Base-by-base conservation (phyloP, 2,329 filamentous ascomycete species). In the Neonectria ditissima region DNA sequence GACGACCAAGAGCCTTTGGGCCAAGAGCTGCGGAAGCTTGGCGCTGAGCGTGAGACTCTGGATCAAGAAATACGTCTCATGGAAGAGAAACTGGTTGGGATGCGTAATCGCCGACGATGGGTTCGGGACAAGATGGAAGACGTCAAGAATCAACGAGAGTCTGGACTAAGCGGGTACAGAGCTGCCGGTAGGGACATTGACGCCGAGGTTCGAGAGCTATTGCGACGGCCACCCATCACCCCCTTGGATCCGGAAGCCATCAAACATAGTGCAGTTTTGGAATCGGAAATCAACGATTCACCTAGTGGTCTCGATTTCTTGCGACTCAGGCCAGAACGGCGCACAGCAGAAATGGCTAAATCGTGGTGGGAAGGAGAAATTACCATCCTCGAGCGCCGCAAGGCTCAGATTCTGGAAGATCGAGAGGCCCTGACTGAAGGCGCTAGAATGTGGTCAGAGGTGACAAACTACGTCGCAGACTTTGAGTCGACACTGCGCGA, bases 351-450 rank as follows among this genome's bases (percentile, higher is more conserved):
- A 14, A 90, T 94, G 89, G 91, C 91, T 0, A 87, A 83, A 63
- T 84, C 89, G 14, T 92, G 91, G 84, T 94, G 90, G 88, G 83
- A 87, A 57, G 84, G 85, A 6, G 91, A 94, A 68, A 80, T 89
- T 2, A 78, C 78, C 1, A 78, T 86, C 0, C 79, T 92, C 2
- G 80, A 88, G 53, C 79, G 80, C 47, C 85, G 86, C 62, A 87
- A 86, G 65, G 72, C 78, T 9, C 82, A 85, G 26, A 86, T 91
- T 1, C 83, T 89, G 30, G 82, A 82, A 48, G 91, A 94, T 66
- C 84, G 84, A 18, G 77, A 81, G 4, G 92, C 91, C 1, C 81
- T 94, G 10, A 86, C 91, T 22, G 87, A 92, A 66, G 92, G 92
- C 1, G 86, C 84, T 1, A 77, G 82, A 13, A 77, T 92, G 14